Conservation (phyloP, 306 rosid genomes). For the Quercus dentata region DNA sequence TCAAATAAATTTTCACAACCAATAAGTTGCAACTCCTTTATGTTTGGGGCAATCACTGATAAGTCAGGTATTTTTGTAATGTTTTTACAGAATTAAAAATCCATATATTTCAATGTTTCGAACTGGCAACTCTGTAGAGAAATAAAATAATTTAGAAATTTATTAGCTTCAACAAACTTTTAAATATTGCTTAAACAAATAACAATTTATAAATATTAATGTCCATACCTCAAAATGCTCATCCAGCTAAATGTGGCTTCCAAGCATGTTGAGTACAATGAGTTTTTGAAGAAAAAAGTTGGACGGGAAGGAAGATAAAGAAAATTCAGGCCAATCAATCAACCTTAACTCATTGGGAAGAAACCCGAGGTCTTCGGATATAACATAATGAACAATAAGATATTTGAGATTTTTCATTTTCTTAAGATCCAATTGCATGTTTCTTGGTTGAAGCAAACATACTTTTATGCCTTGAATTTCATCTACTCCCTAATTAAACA, state of each 20-base stretch:
- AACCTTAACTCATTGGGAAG: constrained; percentile 26
- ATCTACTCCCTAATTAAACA: constrained; percentile 4
- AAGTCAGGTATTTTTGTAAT: constrained; percentile 25
- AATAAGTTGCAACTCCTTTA: not conserved
- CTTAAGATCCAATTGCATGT: constrained; percentile 9
- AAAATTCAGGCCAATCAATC: constrained; percentile 35
- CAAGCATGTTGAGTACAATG: constrained; percentile 21
- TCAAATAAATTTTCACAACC: constrained; percentile 16
- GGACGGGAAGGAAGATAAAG: constrained; percentile 9
- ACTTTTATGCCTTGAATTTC: constrained; percentile 26
- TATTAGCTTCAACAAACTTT: no score
- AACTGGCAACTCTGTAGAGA: not conserved
- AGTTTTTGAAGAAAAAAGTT: not conserved
- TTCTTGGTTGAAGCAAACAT: constrained; percentile 5
- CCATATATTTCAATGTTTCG: constrained; percentile 14
- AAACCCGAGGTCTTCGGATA: constrained; percentile 14
- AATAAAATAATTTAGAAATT: no score
- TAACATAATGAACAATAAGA: constrained; percentile 16
- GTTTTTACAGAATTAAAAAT: constrained; percentile 3
- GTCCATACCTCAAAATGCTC: constrained; percentile 15
- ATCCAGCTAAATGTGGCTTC: constrained; percentile 15
- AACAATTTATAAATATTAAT: not conserved
- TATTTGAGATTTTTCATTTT: constrained; percentile 26
- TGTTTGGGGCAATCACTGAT: constrained; percentile 16
- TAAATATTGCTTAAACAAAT: not conserved